Conservation (phyloP, 2,329 filamentous ascomycete genomes). For the Diplodia mutila region DNA sequence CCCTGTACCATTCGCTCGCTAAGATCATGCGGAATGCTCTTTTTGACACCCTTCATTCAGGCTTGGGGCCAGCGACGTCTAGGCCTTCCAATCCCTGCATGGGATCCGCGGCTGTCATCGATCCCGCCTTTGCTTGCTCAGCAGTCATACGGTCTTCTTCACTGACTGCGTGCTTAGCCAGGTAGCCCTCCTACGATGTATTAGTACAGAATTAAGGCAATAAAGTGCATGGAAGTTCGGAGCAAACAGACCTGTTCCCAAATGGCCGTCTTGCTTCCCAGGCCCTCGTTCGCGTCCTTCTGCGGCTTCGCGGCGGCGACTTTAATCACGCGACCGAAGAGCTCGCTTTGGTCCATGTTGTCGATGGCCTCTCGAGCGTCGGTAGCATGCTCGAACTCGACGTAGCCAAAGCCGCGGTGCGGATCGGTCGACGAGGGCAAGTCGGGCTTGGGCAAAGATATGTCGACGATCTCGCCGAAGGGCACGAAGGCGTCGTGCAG, state of each 20-base stretch:
- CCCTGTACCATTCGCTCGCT: too few species aligned
- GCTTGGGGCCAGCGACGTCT: slow-evolving; percentile 91
- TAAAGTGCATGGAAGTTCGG: background rate
- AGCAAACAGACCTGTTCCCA: slow-evolving; percentile 86
- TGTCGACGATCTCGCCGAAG: slow-evolving; percentile 92
- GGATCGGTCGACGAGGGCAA: slow-evolving; percentile 74
- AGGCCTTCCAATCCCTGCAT: slow-evolving; percentile 95
- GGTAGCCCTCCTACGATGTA: slow-evolving; percentile 77
- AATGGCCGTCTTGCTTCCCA: slow-evolving; percentile 90
- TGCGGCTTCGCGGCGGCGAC: slow-evolving; percentile 90
- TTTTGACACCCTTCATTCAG: slow-evolving; percentile 55
- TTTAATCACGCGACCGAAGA: slow-evolving; percentile 90
- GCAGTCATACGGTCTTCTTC: slow-evolving; percentile 73
- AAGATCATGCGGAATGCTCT: slow-evolving; percentile 12
- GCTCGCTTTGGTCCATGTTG: slow-evolving; percentile 97
- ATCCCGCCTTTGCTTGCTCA: slow-evolving; percentile 57
- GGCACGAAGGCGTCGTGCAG: slow-evolving; percentile 92
- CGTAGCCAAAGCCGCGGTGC: slow-evolving; percentile 93
- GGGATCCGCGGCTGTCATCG: slow-evolving; percentile 71
- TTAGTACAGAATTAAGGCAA: slow-evolving; percentile 2
- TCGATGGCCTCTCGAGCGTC: slow-evolving; percentile 96
- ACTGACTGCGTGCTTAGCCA: slow-evolving; percentile 82
- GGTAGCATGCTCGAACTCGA: slow-evolving; percentile 84
- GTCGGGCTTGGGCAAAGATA: slow-evolving; percentile 88
- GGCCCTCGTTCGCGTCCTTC: slow-evolving; percentile 82